Percentiles rank a stretch among this genome's conserved stretches.
phyloP scores from a whole-genome alignment of 257 asterid species.

The Orobanche coerulescens region DNA sequence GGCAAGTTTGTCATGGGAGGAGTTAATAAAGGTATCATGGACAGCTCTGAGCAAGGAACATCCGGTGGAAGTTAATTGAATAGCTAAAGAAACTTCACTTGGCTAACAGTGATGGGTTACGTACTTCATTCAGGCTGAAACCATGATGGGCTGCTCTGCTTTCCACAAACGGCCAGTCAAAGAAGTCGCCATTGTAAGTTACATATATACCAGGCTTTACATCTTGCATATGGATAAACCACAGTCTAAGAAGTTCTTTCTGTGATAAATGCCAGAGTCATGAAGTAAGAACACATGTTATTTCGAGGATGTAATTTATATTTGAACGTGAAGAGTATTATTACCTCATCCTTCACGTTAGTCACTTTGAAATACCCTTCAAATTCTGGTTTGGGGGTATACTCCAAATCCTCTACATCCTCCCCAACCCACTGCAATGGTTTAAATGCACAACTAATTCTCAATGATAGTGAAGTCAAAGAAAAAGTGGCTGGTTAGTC shows the following conservation, averaged over 20 bases:
- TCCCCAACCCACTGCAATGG: conserved; percentile 86
- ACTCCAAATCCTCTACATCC: conserved; percentile 91
- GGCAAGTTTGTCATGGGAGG: neutral
- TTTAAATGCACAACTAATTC: conserved; percentile 13
- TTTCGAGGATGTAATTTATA: too few relatives aligned
- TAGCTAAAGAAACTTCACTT: conserved; percentile 15
- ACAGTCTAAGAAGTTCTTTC: conserved; percentile 74
- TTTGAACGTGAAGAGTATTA: too few relatives aligned
- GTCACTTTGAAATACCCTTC: conserved; percentile 85
- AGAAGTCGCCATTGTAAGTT: conserved; percentile 95
- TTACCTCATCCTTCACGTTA: conserved; percentile 90
- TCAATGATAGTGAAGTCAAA: conserved; percentile 11
- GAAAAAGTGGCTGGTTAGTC: too few relatives aligned
- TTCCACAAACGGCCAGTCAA: conserved; percentile 98
- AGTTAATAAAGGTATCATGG: neutral
- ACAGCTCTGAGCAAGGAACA: conserved; percentile 7
- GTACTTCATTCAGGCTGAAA: conserved; percentile 63
- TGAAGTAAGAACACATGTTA: too few relatives aligned
- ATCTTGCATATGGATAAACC: conserved; percentile 94
- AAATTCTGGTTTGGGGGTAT: conserved; percentile 93
- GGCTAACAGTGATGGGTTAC: conserved; percentile 23
- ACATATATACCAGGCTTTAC: conserved; percentile 93
- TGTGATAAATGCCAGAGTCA: conserved; percentile 31
- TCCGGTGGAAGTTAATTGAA: neutral
- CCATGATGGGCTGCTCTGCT: conserved; percentile 85